Conservation (phyloP, 495 filamentous ascomycete genomes). For the Aspergillus steynii region DNA sequence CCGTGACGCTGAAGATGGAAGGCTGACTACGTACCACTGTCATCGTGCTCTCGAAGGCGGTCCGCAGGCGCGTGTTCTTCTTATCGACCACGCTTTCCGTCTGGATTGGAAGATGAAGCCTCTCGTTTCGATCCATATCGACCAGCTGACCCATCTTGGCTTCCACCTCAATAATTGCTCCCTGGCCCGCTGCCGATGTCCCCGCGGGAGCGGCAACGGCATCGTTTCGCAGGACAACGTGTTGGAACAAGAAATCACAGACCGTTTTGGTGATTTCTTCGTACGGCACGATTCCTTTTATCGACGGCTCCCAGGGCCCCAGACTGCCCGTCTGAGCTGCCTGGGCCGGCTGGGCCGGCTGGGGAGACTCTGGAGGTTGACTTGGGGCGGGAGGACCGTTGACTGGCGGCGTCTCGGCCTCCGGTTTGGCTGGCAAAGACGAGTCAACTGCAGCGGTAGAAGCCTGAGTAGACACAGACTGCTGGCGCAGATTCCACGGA, state of each 20-base stretch:
- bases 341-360: not conserved
- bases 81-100: constrained; percentile 67
- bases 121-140: constrained; percentile 65
- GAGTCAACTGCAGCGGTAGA: constrained; percentile 16
- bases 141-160: constrained; percentile 84
- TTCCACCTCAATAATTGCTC: constrained; percentile 84
- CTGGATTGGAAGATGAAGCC: constrained; percentile 61
- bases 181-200: constrained; percentile 53
- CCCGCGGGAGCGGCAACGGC: constrained; percentile 46
- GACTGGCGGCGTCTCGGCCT: constrained; percentile 14
- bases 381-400: constrained; percentile 15
- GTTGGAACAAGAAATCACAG: constrained; percentile 71
- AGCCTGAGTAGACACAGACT: constrained; percentile 22
- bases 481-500: constrained; percentile 30
- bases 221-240: constrained; percentile 62
- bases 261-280: constrained; percentile 67
- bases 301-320: constrained; percentile 73
- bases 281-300: constrained; percentile 62
- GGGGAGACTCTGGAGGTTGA: constrained; percentile 17
- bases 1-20: constrained; percentile 8
- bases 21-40: constrained; percentile 60
- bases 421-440: constrained; percentile 5
- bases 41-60: constrained; percentile 79
- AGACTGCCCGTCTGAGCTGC: constrained; percentile 32
- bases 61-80: constrained; percentile 45